Evolutionary conservation across 2,329 filamentous ascomycete species (phyloP).

Genomic region (Colletotrichum tofieldiae): DNA sequence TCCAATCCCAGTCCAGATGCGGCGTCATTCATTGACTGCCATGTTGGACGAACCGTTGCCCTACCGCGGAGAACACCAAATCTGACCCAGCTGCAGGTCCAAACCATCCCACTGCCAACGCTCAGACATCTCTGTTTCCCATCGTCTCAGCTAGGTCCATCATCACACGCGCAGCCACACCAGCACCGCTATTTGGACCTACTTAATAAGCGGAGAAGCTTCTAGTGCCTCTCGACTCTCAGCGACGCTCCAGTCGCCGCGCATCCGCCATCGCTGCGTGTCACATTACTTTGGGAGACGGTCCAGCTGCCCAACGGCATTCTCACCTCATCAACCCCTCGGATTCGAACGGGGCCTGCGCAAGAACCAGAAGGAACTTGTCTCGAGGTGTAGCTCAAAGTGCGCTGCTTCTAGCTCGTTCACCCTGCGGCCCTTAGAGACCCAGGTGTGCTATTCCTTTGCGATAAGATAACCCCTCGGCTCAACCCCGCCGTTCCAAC

Average conservation of each 20-base stretch:
- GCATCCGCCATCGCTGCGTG: neutral
- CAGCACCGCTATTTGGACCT: neutral
- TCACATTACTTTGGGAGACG: neutral
- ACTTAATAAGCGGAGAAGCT: constrained; percentile 39
- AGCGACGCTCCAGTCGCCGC: neutral
- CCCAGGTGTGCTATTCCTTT: neutral
- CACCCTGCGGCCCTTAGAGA: neutral
- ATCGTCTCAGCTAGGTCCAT: neutral
- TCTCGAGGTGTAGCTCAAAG: neutral
- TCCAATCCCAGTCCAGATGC: constrained; percentile 3
- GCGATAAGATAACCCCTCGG: constrained; percentile 30
- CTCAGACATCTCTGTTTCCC: neutral
- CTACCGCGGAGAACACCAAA: neutral
- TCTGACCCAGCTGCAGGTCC: constrained; percentile 3
- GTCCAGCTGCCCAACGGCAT: neutral
- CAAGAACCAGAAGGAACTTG: neutral
- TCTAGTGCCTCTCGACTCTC: constrained; percentile 18
- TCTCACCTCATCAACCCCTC: neutral
- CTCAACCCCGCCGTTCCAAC: constrained; percentile 26
- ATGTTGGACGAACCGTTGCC: neutral
- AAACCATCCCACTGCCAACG: neutral
- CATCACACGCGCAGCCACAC: neutral
- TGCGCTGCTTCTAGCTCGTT: neutral
- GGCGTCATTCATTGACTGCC: neutral
- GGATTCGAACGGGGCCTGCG: too few relatives aligned